Evolutionary conservation across 2,329 filamentous ascomycete species (phyloP), one percentile per base, ranked within the genome.

Genomic region (Xylaria arbuscula): DNA sequence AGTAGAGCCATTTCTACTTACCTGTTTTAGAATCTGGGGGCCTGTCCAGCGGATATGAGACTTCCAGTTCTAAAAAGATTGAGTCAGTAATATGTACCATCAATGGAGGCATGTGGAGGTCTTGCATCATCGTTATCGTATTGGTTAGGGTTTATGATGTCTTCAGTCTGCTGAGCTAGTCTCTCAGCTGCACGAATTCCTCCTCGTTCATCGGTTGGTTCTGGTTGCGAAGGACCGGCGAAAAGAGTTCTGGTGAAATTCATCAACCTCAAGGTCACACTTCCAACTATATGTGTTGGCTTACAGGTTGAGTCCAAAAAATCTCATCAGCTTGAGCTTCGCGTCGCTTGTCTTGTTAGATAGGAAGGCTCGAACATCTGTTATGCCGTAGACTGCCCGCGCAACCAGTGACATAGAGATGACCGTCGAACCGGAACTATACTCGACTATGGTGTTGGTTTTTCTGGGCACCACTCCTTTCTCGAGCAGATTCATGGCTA

Each of bases 391-490:
- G 61, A 85, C 80, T 1, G 85, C 84, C 17, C 87, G 80, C 0
- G 85, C 82, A 10, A 87, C 81, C 72, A 89, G 81, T 0, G 84
- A 83, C 83, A 90, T 85, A 0, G 88, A 89, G 34, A 89, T 82
- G 5, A 89, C 87, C 0, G 88, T 90, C 1, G 87, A 89, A 0
- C 88, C 88, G 1, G 87, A 89, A 75, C 86, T 89, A 65, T 87
- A 87, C 72, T 90, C 88, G 58, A 89, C 83, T 22, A 90, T 83
- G 0, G 84, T 84, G 57, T 85, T 79, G 1, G 84, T 86, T 70
- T 82, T 76, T 13, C 78, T 81, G 0, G 83, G 80, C 2, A 80
- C 76, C 2, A 84, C 79, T 3, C 75, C 80, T 50, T 78, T 80
- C 51, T 79, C 78, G 42, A 88, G 79, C 68, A 88, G 82, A 62